Conservation (phyloP, 176 grass and related monocot genomes). For the Aegilops bicornis region DNA sequence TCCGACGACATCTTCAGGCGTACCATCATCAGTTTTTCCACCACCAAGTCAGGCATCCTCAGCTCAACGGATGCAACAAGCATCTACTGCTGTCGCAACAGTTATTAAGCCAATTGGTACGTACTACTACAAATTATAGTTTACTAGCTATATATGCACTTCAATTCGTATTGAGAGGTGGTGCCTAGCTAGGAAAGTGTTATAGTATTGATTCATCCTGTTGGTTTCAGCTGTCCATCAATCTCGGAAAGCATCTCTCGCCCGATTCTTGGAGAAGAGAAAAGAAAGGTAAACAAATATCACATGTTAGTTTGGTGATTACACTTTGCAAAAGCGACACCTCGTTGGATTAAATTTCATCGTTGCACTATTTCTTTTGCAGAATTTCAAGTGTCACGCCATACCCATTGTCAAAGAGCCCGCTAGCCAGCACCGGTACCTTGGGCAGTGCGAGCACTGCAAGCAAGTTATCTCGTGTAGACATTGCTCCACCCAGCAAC, state of each 20-base stretch:
- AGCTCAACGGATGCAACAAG: constrained; percentile 21
- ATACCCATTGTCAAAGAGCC: constrained; percentile 51
- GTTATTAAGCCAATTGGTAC: constrained; percentile 67
- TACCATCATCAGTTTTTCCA: constrained; percentile 6
- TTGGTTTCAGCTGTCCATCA: constrained; percentile 76
- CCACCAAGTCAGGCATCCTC: constrained; percentile 33
- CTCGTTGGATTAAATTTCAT: background rate
- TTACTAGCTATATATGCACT: background rate
- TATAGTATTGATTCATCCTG: background rate
- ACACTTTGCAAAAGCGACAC: background rate
- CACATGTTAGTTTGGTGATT: background rate
- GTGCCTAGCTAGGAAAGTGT: background rate
- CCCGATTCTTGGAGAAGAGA: constrained; percentile 80
- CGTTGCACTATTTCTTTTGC: background rate
- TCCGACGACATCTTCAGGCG: constrained; percentile 23
- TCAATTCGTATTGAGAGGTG: background rate
- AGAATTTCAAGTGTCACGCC: constrained; percentile 18
- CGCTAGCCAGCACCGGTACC: constrained; percentile 38
- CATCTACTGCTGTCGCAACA: constrained; percentile 26
- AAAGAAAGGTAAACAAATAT: constrained; percentile 65
- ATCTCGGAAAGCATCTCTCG: constrained; percentile 90
- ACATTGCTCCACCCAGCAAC: constrained; percentile 28
- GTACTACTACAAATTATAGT: background rate
- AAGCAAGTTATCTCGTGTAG: constrained; percentile 40
- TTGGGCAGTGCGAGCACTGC: constrained; percentile 29